Base-by-base conservation (phyloP, 2,329 filamentous ascomycete species). In the Penicillium thymicola region DNA sequence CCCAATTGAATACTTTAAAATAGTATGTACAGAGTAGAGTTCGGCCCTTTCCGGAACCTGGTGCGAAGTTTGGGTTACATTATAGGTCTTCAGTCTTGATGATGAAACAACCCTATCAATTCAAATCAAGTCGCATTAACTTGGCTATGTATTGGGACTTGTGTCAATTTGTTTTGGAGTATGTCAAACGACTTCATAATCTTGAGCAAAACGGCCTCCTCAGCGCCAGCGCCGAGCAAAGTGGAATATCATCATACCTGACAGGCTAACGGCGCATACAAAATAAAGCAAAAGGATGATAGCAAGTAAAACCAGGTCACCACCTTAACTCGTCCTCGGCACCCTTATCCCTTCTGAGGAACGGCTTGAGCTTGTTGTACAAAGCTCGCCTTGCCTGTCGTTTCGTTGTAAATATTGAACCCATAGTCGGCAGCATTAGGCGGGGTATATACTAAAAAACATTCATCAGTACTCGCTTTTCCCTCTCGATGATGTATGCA, bases 401-500 rank as follows among this genome's bases (percentile, higher is more conserved):
- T 59, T 36, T 66, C 65, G 41, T 71, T 65, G 48, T 68, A 71
- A 28, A 71, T 66, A 37, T 71, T 65, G 37, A 70, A 71, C 4
- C 69, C 69, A 46, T 69, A 70, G 30, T 71, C 69, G 1, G 69
- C 69, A 14, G 69, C 69, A 62, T 71, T 71, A 0, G 69, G 69
- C 1, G 69, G 69, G 2, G 69, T 71, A 41, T 71, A 71, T 38
- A 71, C 69, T 71, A 23, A 3, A 21, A 21, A 10, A 11, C 18
- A 4, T 10, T 9, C 21, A 18, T 50, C 9, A 44, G 25, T 37
- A 11, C 10, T 30, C 10, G n/a, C 30, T 3, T 3, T 28, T 13
- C 0, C 13, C 21, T 5, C 23, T 10, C 5, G 4, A 25, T 16
- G 1, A 13, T 13, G 4, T 10, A n/a, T 21, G 6, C 9, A 47